A percentile compares a stretch with the other conserved stretches of the same genome.
These are phyloP conservation scores for Aspergillus brunneoviolaceus DNA, from an alignment of 2,329 filamentous ascomycete genomes.

Conservation along the genomic window DNA sequence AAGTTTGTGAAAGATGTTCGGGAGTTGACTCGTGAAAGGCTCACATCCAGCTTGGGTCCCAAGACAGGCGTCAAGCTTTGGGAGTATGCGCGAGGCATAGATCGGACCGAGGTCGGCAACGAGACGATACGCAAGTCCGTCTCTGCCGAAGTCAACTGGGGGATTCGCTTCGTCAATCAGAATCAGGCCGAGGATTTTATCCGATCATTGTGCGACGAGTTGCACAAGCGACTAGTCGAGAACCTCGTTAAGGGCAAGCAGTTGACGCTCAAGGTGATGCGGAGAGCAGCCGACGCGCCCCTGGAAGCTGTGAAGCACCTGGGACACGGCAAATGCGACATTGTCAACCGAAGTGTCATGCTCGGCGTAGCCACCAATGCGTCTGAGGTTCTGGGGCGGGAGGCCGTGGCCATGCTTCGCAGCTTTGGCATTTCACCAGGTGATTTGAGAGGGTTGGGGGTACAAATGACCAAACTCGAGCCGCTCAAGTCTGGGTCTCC, in stretches of 20 bases:
- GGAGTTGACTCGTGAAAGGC: constrained; percentile 70
- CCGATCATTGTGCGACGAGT: constrained; percentile 76
- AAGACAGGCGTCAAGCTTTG: constrained; percentile 91
- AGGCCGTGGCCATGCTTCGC: constrained; percentile 80
- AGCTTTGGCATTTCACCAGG: constrained; percentile 83
- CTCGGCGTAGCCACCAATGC: constrained; percentile 84
- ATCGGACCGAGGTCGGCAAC: constrained; percentile 80
- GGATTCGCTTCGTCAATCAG: constrained; percentile 89
- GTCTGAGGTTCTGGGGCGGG: constrained; percentile 68
- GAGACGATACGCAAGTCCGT: constrained; percentile 87
- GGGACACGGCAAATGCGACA: constrained; percentile 92
- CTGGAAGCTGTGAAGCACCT: constrained; percentile 90
- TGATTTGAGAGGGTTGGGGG: constrained; percentile 85
- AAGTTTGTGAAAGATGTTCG: constrained; percentile 81
- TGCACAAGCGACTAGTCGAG: constrained; percentile 75
- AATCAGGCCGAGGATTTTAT: constrained; percentile 93
- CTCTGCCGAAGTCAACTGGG: constrained; percentile 97
- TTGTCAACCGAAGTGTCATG: constrained; percentile 80
- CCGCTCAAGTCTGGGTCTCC: constrained; percentile 61
- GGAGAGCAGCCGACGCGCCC: constrained; percentile 79
- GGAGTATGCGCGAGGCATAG: constrained; percentile 87
- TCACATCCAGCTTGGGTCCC: constrained; percentile 73
- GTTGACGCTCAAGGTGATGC: constrained; percentile 93
- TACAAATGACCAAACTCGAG: constrained; percentile 92
- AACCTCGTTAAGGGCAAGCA: constrained; percentile 85